Evolutionary conservation across 495 filamentous ascomycete genomes (phyloP).

Genomic region (Penicillium steckii): DNA sequence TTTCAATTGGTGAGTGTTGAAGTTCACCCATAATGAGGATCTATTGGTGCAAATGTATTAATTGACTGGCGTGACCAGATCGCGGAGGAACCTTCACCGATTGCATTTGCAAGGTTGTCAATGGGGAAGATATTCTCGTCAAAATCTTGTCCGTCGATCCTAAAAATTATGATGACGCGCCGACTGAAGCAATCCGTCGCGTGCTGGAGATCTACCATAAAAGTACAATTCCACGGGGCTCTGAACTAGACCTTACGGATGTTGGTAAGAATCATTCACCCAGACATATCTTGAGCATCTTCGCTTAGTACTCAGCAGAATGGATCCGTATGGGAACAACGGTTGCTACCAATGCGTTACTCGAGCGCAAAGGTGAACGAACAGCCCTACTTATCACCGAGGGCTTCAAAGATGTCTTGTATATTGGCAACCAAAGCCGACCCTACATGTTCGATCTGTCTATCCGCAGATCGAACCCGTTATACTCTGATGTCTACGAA

Average conservation of each 20-base stretch:
- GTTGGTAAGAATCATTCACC: conserved; percentile 2
- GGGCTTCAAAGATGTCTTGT: conserved; percentile 17
- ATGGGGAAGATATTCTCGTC: conserved; percentile 54
- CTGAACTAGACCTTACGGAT: conserved; percentile 6
- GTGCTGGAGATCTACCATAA: conserved; percentile 70
- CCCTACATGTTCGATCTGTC: conserved; percentile 19
- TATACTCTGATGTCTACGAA: conserved; percentile 13
- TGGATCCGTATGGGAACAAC: conserved; percentile 22
- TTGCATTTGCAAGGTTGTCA: conserved; percentile 10
- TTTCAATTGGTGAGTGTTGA: conserved; percentile 7
- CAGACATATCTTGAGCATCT: neutral
- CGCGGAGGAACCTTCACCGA: conserved; percentile 31
- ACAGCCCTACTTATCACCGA: conserved; percentile 14
- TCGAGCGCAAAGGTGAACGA: conserved; percentile 19
- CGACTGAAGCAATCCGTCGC: conserved; percentile 74
- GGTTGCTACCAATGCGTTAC: conserved; percentile 20
- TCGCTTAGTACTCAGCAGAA: neutral
- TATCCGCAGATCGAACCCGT: conserved; percentile 7
- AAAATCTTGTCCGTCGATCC: conserved; percentile 79
- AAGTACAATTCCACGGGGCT: conserved; percentile 6
- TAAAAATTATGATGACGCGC: conserved; percentile 74
- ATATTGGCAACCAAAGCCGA: conserved; percentile 19
- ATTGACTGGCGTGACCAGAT: conserved; percentile 8
- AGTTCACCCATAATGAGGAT: neutral
- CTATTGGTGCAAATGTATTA: neutral